These are phyloP conservation scores for Suhomyces prunicola DNA, from an alignment of 805 yeast genomes.

Conservation along the genomic window DNA sequence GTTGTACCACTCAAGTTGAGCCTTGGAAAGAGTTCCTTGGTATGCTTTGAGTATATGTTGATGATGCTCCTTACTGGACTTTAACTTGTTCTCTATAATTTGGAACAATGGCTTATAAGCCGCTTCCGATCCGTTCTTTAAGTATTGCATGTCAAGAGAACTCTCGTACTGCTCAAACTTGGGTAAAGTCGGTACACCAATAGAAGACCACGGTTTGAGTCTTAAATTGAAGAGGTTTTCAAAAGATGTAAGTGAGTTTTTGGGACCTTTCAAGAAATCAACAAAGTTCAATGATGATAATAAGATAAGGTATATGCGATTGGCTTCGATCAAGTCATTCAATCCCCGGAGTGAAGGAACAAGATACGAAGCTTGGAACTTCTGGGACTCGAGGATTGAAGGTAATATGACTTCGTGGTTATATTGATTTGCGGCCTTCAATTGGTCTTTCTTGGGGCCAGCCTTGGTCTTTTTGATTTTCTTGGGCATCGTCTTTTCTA, in stretches of 20 bases:
- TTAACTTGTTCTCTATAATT: conserved; percentile 9
- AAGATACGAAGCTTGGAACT: conserved; percentile 22
- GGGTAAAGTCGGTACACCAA: conserved; percentile 74
- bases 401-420: conserved; percentile 36
- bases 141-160: conserved; percentile 11
- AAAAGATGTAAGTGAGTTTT: conserved; percentile 16
- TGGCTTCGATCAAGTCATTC: conserved; percentile 18
- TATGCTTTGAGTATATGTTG: conserved; percentile 4
- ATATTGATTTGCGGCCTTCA: conserved; percentile 24
- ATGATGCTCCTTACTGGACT: neutral
- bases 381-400: conserved; percentile 22
- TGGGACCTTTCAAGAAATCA: conserved; percentile 25
- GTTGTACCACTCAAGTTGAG: conserved; percentile 16
- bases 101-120: conserved; percentile 7
- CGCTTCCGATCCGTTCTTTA: conserved; percentile 1
- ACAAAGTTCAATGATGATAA: conserved; percentile 18
- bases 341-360: conserved; percentile 16
- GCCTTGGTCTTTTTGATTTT: conserved; percentile 47
- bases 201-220: conserved; percentile 74
- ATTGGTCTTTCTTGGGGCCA: conserved; percentile 46
- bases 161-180: conserved; percentile 36
- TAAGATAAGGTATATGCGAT: conserved; percentile 15
- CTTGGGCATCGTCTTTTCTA: conserved; percentile 33
- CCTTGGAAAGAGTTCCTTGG: conserved; percentile 1
- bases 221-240: conserved; percentile 44